Evolutionary conservation across 345 rosid species (phyloP), one percentile per base, ranked within the genome.

Genomic region (Jatropha curcas): DNA sequence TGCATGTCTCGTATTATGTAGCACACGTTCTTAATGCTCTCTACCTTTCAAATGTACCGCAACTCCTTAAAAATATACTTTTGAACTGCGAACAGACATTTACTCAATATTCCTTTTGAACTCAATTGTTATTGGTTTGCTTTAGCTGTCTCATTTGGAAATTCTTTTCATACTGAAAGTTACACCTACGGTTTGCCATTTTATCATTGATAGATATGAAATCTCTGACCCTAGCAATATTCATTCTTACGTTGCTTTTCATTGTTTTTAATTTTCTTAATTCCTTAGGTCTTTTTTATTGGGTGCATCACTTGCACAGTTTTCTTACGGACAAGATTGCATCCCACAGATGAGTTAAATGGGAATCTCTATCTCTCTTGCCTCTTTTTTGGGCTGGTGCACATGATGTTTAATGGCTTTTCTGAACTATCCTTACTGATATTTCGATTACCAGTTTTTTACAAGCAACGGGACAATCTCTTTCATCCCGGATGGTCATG

Each of bases 401-500:
- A 94, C 73, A 86, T 94, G 90, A 86, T 92, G 96, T 91, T 90
- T 70, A 91, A 92, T 83, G 97, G 96, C 50, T 85, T 91, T 71
- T 82, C 97, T 55, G 98, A 94, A 73, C 79, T 94, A n/a, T 82
- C 97, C 17, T 87, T 94, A 60, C 73, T 88, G 90, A 92, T 92
- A 82, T 82, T 88, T 69, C 90, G 97, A 72, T 89, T 94, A 59
- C 98, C 96, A 1, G 94, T 94, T 1, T 91, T 94, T 46, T 94
- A 83, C 89, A 94, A 94, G 83, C 97, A 94, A 75, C 87, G 96
- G 39, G 97, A 91, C 72, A 94, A 91, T 86, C 81, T 77, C 31
- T 94, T 94, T 80, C 96, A 91, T 83, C 97, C 98, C 68, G 92
- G 96, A 73, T 91, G 97, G 97, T 85, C 92, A 0, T 92, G 97